phyloP scores from a whole-genome alignment of 2,329 filamentous ascomycete species.

The Ophiostoma populinum region DNA sequence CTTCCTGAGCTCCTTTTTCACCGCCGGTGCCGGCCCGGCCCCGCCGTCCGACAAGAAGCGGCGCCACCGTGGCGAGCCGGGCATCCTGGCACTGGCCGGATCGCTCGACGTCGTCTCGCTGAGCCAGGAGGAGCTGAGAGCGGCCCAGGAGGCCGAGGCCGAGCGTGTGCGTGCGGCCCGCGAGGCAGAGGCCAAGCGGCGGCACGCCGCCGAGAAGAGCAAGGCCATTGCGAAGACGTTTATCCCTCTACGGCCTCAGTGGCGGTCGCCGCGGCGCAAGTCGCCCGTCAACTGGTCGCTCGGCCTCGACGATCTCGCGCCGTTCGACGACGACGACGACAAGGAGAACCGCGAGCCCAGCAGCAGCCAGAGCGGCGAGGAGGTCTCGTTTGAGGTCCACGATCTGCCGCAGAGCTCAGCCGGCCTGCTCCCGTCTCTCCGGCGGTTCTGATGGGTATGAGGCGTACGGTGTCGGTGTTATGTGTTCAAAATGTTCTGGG shows the following conservation, averaged over 20 bases:
- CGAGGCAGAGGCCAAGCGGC: not conserved
- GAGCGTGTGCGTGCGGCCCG: too few species aligned
- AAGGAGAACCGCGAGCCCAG: too few species aligned
- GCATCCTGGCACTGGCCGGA: constrained; percentile 5
- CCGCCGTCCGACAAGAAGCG: constrained; percentile 5
- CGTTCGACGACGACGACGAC: not conserved
- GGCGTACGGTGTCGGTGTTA: too few species aligned
- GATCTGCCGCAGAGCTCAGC: not conserved
- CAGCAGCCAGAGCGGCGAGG: too few species aligned
- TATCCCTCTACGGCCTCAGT: constrained; percentile 2
- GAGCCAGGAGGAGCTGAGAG: constrained; percentile 2
- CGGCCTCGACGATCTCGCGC: not conserved
- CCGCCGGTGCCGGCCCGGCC: too few species aligned
- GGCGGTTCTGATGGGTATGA: not conserved
- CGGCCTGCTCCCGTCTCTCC: not conserved
- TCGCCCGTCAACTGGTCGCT: not conserved
- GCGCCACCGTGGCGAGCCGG: not conserved
- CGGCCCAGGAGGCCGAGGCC: not conserved
- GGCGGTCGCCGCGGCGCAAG: not conserved
- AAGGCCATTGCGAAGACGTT: not conserved
- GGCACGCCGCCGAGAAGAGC: not conserved
- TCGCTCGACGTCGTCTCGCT: constrained; percentile 7
- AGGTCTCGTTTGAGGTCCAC: not conserved
- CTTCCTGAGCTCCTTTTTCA: not conserved
- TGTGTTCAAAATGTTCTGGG: too few species aligned